phyloP scores from a whole-genome alignment of 176 grass and related monocot genomes.

The Eragrostis nindensis region DNA sequence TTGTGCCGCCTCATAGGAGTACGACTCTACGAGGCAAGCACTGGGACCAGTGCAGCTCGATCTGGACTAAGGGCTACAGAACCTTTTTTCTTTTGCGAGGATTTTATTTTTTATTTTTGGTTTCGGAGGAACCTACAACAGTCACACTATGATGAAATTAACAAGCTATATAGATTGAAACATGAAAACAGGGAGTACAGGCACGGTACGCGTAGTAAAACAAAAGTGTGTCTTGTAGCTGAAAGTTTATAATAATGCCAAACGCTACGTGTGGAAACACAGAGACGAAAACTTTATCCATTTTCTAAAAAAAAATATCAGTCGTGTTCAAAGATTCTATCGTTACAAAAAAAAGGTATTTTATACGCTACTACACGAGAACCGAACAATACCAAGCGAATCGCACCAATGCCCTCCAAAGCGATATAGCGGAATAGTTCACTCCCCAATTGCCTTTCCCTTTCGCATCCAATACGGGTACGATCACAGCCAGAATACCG shows the following conservation, averaged over 20 bases:
- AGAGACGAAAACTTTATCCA: no score
- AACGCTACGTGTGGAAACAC: no score
- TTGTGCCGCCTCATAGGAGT: no score
- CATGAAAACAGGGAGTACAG: not conserved
- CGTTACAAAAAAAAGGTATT: not conserved
- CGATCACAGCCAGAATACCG: not conserved
- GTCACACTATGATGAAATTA: not conserved
- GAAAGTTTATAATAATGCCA: no score
- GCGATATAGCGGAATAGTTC: not conserved
- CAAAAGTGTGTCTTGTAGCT: no score
- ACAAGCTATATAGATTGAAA: not conserved
- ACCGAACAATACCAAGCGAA: not conserved
- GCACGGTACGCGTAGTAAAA: not conserved
- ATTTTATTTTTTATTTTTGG: no score
- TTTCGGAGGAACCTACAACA: not conserved
- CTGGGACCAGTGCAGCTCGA: no score
- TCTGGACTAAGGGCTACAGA: no score
- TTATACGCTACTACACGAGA: no score
- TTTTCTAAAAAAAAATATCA: no score
- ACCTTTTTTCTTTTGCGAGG: no score
- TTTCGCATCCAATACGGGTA: not conserved
- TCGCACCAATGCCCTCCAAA: not conserved
- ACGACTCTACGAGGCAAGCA: no score
- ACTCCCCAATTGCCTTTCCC: not conserved
- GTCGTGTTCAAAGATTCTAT: constrained; percentile 1